Evolutionary conservation across 192 early-diverging fungal species (phyloP).

Genomic region (Spinellus fusiger): DNA sequence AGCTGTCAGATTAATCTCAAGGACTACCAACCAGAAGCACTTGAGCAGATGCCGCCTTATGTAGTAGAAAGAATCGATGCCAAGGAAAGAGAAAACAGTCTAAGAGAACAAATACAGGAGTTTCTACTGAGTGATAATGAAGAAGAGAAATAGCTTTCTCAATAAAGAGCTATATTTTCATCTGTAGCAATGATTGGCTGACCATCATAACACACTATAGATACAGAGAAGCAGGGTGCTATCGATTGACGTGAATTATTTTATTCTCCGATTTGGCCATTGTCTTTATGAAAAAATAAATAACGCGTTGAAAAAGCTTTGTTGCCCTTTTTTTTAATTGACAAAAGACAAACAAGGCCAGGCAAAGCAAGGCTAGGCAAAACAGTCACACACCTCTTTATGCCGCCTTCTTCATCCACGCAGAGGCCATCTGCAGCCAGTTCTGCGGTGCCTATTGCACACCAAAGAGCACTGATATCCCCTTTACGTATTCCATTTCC

Average conservation of each 20-base stretch:
- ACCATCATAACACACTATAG: no score
- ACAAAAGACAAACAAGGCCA: no score
- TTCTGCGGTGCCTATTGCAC: conserved; percentile 5
- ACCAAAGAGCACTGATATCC: conserved; percentile 21
- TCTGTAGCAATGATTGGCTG: no score
- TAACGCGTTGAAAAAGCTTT: no score
- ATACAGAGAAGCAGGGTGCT: no score
- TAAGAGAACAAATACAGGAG: conserved; percentile 57
- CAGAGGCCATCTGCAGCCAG: background rate
- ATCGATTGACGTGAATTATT: no score
- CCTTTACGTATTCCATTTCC: conserved; percentile 23
- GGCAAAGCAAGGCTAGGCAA: no score
- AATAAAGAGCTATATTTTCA: conserved; percentile 1
- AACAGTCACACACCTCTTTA: no score
- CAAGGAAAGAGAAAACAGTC: conserved; percentile 33
- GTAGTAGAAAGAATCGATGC: conserved; percentile 31
- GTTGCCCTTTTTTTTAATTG: no score
- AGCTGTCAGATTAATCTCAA: conserved; percentile 45
- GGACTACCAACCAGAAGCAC: conserved; percentile 24
- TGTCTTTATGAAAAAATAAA: no score
- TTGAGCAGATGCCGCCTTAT: conserved; percentile 38
- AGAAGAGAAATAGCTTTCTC: conserved; percentile 11
- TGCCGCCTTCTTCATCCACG: background rate
- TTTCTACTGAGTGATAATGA: conserved; percentile 57
- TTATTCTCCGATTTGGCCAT: no score